phyloP scores from a whole-genome alignment of 2,329 filamentous ascomycete species.

The Aspergillus ustus region DNA sequence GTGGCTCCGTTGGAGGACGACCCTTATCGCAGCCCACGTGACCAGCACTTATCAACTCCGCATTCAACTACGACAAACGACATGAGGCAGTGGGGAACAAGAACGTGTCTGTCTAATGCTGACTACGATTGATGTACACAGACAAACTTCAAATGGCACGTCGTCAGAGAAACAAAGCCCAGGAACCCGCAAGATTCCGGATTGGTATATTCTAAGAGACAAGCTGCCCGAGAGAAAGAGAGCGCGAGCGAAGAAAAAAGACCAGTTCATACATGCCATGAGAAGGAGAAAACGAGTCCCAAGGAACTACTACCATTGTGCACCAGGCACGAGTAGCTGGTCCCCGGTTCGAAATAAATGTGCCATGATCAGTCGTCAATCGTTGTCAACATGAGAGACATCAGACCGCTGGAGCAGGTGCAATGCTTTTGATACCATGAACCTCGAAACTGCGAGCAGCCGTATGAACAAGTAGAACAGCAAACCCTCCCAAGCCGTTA shows the following conservation, averaged over 20 bases:
- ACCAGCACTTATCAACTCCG: conserved; percentile 9
- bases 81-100: neutral
- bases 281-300: conserved; percentile 20
- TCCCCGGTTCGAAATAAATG: conserved; percentile 13
- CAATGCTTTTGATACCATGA: conserved; percentile 23
- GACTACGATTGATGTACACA: conserved; percentile 29
- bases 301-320: conserved; percentile 22
- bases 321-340: conserved; percentile 28
- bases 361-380: conserved; percentile 29
- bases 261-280: conserved; percentile 28
- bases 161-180: conserved; percentile 17
- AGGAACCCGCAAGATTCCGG: conserved; percentile 31
- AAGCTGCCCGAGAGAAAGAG: conserved; percentile 29
- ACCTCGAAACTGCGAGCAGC: conserved; percentile 16
- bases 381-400: conserved; percentile 20
- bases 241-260: conserved; percentile 12
- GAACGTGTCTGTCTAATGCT: conserved; percentile 25
- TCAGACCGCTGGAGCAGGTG: conserved; percentile 18
- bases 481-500: conserved; percentile 21
- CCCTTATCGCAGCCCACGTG: conserved; percentile 27
- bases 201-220: conserved; percentile 43
- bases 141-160: conserved; percentile 14
- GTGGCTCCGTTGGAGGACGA: conserved; percentile 10
- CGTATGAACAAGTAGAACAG: conserved; percentile 12
- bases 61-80: conserved; percentile 2